A percentile compares a stretch with the other conserved stretches of the same genome.
Evolutionary conservation across 331 rosid genomes (phyloP).

Genomic region (Prunus yedoensis): DNA sequence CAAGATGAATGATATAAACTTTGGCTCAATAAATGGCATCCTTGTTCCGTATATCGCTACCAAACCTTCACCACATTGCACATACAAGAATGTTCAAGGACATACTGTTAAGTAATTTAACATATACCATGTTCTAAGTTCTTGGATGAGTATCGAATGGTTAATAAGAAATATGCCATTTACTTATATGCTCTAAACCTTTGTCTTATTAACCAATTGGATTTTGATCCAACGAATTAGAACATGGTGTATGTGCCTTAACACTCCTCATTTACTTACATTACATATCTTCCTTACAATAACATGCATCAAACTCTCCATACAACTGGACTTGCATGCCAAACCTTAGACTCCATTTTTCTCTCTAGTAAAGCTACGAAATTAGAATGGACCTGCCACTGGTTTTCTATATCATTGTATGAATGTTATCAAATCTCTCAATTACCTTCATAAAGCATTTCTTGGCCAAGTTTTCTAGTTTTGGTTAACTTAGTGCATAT

Average conservation of each 20-base stretch:
- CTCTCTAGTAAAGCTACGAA: no score
- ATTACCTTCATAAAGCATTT: background rate
- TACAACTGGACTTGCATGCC: no score
- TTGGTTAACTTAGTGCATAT: background rate
- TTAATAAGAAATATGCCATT: background rate
- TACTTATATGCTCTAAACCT: background rate
- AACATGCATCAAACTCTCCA: background rate
- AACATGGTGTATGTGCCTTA: no score
- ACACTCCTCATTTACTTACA: no score
- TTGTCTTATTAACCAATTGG: background rate
- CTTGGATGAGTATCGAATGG: background rate
- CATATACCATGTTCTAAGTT: background rate
- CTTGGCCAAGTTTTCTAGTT: background rate
- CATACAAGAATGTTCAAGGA: background rate
- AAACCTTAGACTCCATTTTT: no score
- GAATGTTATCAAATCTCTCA: no score
- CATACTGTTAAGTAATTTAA: background rate
- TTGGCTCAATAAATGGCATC: background rate
- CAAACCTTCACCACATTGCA: background rate
- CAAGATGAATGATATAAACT: background rate
- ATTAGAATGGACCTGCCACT: no score
- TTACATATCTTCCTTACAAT: no score
- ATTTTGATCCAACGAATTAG: no score
- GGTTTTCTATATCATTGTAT: no score
- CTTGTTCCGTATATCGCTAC: background rate